phyloP scores from a whole-genome alignment of 2,329 filamentous ascomycete genomes.

The Cladosporium oxysporum region DNA sequence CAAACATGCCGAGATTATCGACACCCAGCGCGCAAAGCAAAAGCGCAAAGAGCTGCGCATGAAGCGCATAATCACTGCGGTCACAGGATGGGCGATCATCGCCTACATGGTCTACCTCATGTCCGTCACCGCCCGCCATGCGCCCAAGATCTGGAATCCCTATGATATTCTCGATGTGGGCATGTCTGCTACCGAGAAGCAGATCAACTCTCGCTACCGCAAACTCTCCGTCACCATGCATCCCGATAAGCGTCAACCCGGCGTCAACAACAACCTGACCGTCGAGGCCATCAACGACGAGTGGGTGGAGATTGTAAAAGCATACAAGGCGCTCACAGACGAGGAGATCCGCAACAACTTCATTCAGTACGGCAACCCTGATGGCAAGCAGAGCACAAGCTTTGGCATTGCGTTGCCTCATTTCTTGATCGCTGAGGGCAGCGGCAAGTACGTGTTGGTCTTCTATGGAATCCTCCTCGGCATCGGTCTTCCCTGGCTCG shows the following conservation, averaged over 20 bases:
- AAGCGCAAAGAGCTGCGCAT: conserved; percentile 86
- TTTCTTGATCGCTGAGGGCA: conserved; percentile 88
- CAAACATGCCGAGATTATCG: conserved; percentile 80
- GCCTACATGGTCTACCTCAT: conserved; percentile 92
- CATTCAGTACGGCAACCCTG: conserved; percentile 91
- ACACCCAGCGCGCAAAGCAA: conserved; percentile 79
- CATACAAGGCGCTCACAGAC: conserved; percentile 95
- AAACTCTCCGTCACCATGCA: conserved; percentile 82
- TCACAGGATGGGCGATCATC: conserved; percentile 80
- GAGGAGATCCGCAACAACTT: conserved; percentile 98
- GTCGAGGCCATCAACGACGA: conserved; percentile 77
- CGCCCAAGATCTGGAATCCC: conserved; percentile 87
- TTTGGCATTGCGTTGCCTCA: conserved; percentile 95
- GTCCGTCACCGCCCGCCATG: conserved; percentile 68
- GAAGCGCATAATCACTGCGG: conserved; percentile 76
- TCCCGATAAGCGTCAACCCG: conserved; percentile 87
- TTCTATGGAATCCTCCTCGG: conserved; percentile 87
- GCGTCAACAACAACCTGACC: conserved; percentile 86
- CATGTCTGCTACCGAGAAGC: conserved; percentile 79
- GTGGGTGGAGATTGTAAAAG: conserved; percentile 95
- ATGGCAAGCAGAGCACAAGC: conserved; percentile 97
- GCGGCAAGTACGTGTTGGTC: conserved; percentile 91
- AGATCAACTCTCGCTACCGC: conserved; percentile 91
- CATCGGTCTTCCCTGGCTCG: conserved; percentile 85
- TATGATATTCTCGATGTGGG: conserved; percentile 90